phyloP scores from a whole-genome alignment of 192 early-diverging fungal genomes.

The Dissophora ornata region DNA sequence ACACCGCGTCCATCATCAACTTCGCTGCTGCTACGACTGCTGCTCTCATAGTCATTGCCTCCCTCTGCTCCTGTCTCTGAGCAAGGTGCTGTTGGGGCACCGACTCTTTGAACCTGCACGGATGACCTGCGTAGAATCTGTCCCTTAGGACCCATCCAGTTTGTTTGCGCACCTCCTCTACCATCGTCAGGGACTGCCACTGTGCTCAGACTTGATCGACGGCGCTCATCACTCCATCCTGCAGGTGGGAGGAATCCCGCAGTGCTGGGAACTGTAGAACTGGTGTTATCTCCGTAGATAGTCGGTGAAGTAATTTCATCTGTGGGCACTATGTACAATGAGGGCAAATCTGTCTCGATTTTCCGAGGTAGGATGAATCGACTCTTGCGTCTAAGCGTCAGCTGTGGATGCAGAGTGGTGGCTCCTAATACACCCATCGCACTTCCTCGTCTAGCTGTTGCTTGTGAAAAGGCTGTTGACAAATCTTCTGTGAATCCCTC shows the following conservation, averaged over 20 bases:
- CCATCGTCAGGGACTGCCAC: constrained; percentile 37
- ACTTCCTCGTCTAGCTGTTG: constrained; percentile 11
- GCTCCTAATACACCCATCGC: not conserved
- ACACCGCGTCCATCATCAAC: constrained; percentile 39
- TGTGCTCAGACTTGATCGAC: constrained; percentile 41
- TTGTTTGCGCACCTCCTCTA: constrained; percentile 5
- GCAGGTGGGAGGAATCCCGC: constrained; percentile 36
- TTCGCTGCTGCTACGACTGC: not conserved
- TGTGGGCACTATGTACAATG: not conserved
- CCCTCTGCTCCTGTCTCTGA: too few species aligned
- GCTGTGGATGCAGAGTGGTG: not conserved
- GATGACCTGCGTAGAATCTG: constrained; percentile 28
- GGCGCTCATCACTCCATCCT: constrained; percentile 40
- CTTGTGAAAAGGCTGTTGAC: not conserved
- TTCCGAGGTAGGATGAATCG: constrained; percentile 45
- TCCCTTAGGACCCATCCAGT: constrained; percentile 22
- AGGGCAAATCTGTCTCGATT: constrained; percentile 18
- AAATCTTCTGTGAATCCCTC: not conserved
- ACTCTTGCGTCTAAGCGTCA: constrained; percentile 25
- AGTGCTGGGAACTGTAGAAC: constrained; percentile 25
- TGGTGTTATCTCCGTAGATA: constrained; percentile 14
- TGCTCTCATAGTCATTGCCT: too few species aligned
- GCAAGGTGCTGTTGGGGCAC: not conserved
- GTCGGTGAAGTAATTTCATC: constrained; percentile 24
- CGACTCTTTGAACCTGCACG: constrained; percentile 12